These are phyloP conservation scores for Colletotrichum nymphaeae DNA, from an alignment of 2,329 filamentous ascomycete genomes.

Conservation along the genomic window DNA sequence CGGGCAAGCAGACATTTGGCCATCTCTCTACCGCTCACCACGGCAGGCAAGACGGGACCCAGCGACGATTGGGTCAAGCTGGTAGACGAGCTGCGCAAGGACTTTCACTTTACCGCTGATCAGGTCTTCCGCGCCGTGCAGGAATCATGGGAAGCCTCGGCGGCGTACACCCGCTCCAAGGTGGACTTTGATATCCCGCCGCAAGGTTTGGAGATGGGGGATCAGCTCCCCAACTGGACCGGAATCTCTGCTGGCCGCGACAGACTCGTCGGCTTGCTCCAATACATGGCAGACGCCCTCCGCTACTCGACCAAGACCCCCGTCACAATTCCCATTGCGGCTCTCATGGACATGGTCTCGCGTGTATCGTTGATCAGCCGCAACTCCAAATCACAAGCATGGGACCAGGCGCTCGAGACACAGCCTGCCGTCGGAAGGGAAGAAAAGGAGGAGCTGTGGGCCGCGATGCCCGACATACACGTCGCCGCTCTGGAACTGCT, in stretches of 20 bases:
- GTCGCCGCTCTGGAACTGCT: conserved; percentile 75
- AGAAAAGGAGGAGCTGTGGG: conserved; percentile 84
- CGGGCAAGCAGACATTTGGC: conserved; percentile 72
- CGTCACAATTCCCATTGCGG: conserved; percentile 75
- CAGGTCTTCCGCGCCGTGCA: conserved; percentile 81
- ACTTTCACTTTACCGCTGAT: conserved; percentile 78
- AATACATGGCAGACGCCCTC: conserved; percentile 73
- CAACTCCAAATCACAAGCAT: conserved; percentile 59
- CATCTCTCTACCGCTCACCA: conserved; percentile 82
- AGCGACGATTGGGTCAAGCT: conserved; percentile 83
- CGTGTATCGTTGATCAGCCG: conserved; percentile 76
- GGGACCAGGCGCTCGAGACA: conserved; percentile 66
- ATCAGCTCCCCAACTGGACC: conserved; percentile 75
- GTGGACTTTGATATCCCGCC: conserved; percentile 57
- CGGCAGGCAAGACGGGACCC: conserved; percentile 81
- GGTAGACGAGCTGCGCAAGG: conserved; percentile 69
- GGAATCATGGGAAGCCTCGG: conserved; percentile 83
- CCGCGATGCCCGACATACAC: conserved; percentile 79
- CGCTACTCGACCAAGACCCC: conserved; percentile 71
- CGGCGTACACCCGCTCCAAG: conserved; percentile 57
- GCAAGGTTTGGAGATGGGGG: conserved; percentile 57
- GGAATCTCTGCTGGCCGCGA: conserved; percentile 81
- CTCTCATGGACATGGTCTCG: conserved; percentile 75
- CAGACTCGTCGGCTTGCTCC: conserved; percentile 74
- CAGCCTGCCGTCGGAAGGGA: conserved; percentile 82